Conservation (phyloP, 331 rosid genomes). For the Acacia concinna region DNA sequence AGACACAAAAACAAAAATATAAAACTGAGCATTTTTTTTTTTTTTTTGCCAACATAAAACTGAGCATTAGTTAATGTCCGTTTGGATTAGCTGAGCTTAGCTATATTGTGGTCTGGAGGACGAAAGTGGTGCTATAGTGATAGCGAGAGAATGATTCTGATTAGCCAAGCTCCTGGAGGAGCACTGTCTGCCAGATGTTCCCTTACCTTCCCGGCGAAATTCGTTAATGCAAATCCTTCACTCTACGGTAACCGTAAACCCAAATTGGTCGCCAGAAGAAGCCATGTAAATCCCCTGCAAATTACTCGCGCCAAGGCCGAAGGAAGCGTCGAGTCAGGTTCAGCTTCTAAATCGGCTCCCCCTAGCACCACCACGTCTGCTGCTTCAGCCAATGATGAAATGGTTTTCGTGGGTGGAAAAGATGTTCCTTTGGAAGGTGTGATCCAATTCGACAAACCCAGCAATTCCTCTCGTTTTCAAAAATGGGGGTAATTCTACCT, state of each 20-base stretch:
- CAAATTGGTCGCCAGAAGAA: slow-evolving; percentile 36
- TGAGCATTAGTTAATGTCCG: too few relatives aligned
- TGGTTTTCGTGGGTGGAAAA: slow-evolving; percentile 60
- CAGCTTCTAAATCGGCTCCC: slow-evolving; percentile 38
- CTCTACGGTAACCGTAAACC: slow-evolving; percentile 42
- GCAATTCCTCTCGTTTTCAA: slow-evolving; percentile 48
- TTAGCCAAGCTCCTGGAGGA: slow-evolving; percentile 58
- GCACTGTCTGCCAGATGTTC: slow-evolving; percentile 52
- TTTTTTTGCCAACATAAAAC: too few relatives aligned
- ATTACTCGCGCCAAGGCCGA: slow-evolving; percentile 60
- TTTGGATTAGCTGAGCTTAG: neutral
- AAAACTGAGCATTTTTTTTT: too few relatives aligned
- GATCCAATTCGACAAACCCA: slow-evolving; percentile 82
- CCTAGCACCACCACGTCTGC: slow-evolving; percentile 20
- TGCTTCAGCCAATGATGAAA: slow-evolving; percentile 45
- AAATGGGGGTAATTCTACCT: slow-evolving; percentile 74
- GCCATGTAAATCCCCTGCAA: slow-evolving; percentile 40
- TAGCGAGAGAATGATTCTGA: slow-evolving; percentile 42
- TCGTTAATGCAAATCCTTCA: slow-evolving; percentile 50
- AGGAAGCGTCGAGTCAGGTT: slow-evolving; percentile 47
- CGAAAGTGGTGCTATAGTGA: neutral
- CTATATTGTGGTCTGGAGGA: neutral
- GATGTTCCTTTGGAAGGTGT: slow-evolving; percentile 92
- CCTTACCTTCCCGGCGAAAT: slow-evolving; percentile 41
- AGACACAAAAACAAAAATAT: too few relatives aligned